Evolutionary conservation across 192 early-diverging fungal genomes (phyloP), one percentile per base, ranked within the genome.

Genomic region (Jimgerdemannia lactiflua): DNA sequence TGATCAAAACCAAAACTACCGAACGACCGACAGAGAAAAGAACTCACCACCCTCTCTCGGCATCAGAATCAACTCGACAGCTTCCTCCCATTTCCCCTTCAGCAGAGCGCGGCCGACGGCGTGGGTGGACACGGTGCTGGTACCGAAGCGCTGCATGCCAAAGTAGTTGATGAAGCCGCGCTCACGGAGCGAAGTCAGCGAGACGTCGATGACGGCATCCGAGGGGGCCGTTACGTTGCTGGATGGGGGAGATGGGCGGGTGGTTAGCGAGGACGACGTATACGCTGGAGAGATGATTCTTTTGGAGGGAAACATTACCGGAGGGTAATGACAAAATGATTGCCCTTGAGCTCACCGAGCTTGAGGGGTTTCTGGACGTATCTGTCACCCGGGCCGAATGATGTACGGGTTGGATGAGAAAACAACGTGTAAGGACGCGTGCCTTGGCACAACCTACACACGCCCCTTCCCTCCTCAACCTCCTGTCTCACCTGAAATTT

Each of bases 101-200:
- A 99, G 80, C 72, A 97, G 84, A 0, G 89, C 87, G 2, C 90
- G 80, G 4, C 98, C 98, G 29, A 96, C 87, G 18, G 89, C 80
- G 77, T 96, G 92, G 10, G 97, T 97, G 2, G 90, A 80, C 29
- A 96, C 84, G 14, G 90, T 85, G 39, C 92, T 85, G 4, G 95
- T 96, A 41, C 98, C 98, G 77, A 99, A 99, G 18, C 98, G 89
- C 83, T 99, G 98, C 67, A 68, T 68, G 11, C 96, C 98, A 84
- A 88, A 99, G 86, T 98, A 99, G 86, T 99, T 99, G 77, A 98
- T 88, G 74, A 98, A 99, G 3, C 98, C 98, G 63, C 86, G 80
- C 20, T 88, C 75, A 39, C 86, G 79, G 19, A 98, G 81, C 17
- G 92, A 91, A 3, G 78, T 76, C 71, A 98, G 82, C 8, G 94